Base-by-base conservation (phyloP, 2,329 filamentous ascomycete genomes). In the Pseudogymnoascus sp. region DNA sequence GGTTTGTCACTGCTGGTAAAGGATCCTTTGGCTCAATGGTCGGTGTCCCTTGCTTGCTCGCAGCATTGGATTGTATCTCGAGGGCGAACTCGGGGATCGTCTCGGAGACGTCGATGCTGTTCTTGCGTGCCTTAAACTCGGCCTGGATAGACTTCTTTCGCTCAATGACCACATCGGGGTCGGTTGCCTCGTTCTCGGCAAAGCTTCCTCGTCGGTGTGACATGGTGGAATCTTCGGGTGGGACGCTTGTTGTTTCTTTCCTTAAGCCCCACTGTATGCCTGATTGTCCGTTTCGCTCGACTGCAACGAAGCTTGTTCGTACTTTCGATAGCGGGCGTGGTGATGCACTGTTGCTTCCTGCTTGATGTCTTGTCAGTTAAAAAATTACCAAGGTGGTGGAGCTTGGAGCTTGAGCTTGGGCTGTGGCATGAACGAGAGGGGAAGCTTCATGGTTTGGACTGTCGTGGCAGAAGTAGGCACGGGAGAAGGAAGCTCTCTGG, bases 291-390 rank as follows among this genome's bases (percentile, higher is more conserved):
- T 71, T 74, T 58, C 75, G 74, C 71, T 91, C 88, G 51, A 92
- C 82, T 15, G 88, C 84, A 60, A 92, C 82, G 72, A 92, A 92
- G 72, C 79, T 90, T 38, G 88, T 89, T 67, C 88, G 83, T 44
- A 92, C 85, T 74, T 88, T 90, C 65, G 88, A 90, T 41, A 91
- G 81, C 25, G 86, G 88, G 69, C 87, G 80, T 33, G 84, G 82
- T 15, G 82, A 84, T 35, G 81, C 70, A 39, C 68, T 66, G 27
- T 61, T 68, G 21, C 65, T 72, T 31, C 62, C 63, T 65, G 58
- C 63, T 48, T 48, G 21, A 7, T 12, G 21, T 6, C 12, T 21
- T 8, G 42, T 48, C 42, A 48, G 42, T 48, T 25, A 7, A n/a
- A 36, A 8, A 8, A 8, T 48, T n/a, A 48, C n/a, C 27, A 4